Conservation (phyloP, 208 protist species). For the Angomonas desouzai region DNA sequence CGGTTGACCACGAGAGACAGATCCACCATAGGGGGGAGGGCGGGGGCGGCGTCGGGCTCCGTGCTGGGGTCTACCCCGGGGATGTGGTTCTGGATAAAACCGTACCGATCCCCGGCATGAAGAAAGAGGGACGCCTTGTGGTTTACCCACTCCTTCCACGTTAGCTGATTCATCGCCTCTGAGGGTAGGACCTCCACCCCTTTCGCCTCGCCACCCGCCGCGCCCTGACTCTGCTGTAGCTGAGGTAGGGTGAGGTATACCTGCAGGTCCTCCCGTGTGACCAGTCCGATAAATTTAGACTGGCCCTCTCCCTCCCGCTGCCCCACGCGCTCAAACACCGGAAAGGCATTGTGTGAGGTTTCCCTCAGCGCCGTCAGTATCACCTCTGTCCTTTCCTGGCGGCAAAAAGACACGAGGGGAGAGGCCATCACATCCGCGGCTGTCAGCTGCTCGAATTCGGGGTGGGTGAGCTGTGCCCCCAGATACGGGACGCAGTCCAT, state of each 20-base stretch:
- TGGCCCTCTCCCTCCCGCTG: not conserved
- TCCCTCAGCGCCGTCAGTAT: conserved; percentile 62
- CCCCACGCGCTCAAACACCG: conserved; percentile 57
- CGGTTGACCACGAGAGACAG: conserved; percentile 86
- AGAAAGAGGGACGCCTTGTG: conserved; percentile 78
- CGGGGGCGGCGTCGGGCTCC: conserved; percentile 8
- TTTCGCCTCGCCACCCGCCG: too few relatives aligned
- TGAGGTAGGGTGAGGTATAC: conserved; percentile 70
- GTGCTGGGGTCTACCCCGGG: conserved; percentile 14
- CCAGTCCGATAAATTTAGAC: conserved; percentile 78
- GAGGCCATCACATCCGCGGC: conserved; percentile 88
- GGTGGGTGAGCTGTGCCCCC: conserved; percentile 38
- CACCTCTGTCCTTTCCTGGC: conserved; percentile 63
- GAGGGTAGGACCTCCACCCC: not conserved
- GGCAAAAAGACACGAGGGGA: conserved; percentile 66
- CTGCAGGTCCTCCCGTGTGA: conserved; percentile 83
- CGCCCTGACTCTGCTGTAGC: conserved; percentile 28
- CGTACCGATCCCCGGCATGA: conserved; percentile 26
- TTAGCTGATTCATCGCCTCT: conserved; percentile 41
- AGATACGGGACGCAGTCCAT: conserved; percentile 89
- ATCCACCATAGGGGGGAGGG: conserved; percentile 59
- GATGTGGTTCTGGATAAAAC: conserved; percentile 33
- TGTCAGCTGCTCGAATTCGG: conserved; percentile 85
- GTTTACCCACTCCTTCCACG: conserved; percentile 65
- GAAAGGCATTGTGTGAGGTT: conserved; percentile 91